phyloP scores from a whole-genome alignment of 2,329 filamentous ascomycete genomes.

The Colletotrichum salicis region DNA sequence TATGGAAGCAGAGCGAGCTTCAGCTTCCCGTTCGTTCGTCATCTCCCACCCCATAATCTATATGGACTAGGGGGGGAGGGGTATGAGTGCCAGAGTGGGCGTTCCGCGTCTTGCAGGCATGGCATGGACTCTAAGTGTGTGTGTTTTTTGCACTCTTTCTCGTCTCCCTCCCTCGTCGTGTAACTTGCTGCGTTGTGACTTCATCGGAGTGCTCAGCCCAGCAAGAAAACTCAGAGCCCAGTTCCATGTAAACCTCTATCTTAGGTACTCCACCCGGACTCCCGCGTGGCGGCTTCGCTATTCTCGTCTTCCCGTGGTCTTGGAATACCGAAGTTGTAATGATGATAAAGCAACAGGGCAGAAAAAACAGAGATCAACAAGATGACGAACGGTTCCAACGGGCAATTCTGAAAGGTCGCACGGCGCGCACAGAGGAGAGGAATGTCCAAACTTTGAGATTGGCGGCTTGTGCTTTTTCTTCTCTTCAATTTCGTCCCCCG shows the following conservation, averaged over 20 bases:
- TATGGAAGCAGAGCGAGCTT: not conserved
- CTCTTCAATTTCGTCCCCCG: not conserved
- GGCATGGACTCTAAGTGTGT: not conserved
- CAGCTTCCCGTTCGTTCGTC: slow-evolving; percentile 25
- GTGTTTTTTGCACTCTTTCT: not conserved
- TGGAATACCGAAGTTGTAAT: not conserved
- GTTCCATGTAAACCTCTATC: not conserved
- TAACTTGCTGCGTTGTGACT: slow-evolving; percentile 5
- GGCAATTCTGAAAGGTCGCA: not conserved
- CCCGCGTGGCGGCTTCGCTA: not conserved
- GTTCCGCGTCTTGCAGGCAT: slow-evolving; percentile 14
- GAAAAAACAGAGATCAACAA: slow-evolving; percentile 2
- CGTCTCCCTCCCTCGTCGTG: not conserved
- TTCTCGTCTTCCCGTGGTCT: not conserved
- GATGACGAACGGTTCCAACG: not conserved
- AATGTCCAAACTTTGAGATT: not conserved
- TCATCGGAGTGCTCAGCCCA: not conserved
- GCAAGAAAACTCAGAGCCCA: not conserved
- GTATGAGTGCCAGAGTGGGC: not conserved
- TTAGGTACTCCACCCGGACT: not conserved
- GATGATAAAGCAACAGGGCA: not conserved
- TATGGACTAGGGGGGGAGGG: not conserved
- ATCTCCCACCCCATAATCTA: slow-evolving; percentile 5
- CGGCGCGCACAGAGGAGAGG: not conserved
- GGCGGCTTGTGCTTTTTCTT: not conserved